Evolutionary conservation across 2,329 filamentous ascomycete species (phyloP).

Genomic region (Calonectria ilicicola): DNA sequence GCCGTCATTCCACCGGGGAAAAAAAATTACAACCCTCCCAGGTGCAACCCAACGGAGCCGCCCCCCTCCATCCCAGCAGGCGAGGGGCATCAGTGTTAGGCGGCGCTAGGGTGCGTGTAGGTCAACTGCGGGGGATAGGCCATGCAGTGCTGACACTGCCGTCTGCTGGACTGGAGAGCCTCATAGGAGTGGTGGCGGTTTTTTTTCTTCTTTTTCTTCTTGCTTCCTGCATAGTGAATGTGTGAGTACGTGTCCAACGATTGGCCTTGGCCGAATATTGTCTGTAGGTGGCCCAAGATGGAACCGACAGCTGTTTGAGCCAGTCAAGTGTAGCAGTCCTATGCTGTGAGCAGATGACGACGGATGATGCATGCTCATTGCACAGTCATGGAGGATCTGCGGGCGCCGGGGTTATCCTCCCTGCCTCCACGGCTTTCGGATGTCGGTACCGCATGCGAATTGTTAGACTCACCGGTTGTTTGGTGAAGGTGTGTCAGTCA

Average conservation of each 20-base stretch:
- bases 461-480: not conserved
- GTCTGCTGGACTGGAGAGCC: not conserved
- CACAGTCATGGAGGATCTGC: not conserved
- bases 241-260: not conserved
- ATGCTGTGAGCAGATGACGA: not conserved
- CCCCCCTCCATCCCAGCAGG: not conserved
- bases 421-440: not conserved
- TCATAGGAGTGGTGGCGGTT: not conserved
- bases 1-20: not conserved
- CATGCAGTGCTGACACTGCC: not conserved
- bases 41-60: not conserved
- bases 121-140: not conserved
- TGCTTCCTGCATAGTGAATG: not conserved
- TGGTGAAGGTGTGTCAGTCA: not conserved
- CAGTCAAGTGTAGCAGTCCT: not conserved
- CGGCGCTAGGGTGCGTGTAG: conserved; percentile 4
- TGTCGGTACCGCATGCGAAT: not conserved
- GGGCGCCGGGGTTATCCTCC: not conserved
- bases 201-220: not conserved
- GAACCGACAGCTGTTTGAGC: not conserved
- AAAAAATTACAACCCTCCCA: not conserved
- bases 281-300: not conserved
- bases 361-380: not conserved
- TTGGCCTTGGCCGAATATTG: not conserved
- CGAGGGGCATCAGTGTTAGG: not conserved